Conservation (phyloP, 805 yeast species). For the Dipodascus geniculatus region DNA sequence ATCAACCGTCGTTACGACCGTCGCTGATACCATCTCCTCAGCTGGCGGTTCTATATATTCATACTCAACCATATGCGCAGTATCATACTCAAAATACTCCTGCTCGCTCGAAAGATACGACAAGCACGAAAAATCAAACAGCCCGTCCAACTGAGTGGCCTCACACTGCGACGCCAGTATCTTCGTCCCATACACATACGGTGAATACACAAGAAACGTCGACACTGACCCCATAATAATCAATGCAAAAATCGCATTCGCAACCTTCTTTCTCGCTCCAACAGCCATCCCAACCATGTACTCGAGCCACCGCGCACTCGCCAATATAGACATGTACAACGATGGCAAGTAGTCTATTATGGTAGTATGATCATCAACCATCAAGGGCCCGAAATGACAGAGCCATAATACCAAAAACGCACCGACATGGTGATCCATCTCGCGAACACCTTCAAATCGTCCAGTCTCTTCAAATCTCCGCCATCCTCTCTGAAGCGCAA, state of each 20-base stretch:
- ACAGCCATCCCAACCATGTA: constrained; percentile 27
- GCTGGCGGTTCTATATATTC: not conserved
- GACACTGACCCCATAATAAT: constrained; percentile 22
- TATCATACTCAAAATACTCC: constrained; percentile 6
- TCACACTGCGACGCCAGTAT: constrained; percentile 55
- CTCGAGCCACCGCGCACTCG: constrained; percentile 50
- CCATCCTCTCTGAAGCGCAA: constrained; percentile 11
- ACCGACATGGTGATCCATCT: constrained; percentile 41
- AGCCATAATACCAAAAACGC: constrained; percentile 60
- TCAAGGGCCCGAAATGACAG: constrained; percentile 62
- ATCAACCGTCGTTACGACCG: not conserved
- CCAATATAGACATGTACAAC: constrained; percentile 59
- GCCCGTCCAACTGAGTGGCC: not conserved
- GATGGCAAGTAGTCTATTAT: constrained; percentile 80
- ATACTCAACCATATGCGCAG: not conserved
- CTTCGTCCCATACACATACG: constrained; percentile 51
- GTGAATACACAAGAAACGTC: constrained; percentile 42
- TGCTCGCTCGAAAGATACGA: constrained; percentile 1
- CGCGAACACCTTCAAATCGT: constrained; percentile 33
- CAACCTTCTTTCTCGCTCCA: constrained; percentile 2
- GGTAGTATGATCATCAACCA: constrained; percentile 62
- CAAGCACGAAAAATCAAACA: constrained; percentile 5
- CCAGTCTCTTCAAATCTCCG: constrained; percentile 1
- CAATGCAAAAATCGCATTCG: not conserved
- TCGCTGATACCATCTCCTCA: not conserved